Conservation (phyloP, 2,329 filamentous ascomycete species). For the Tetracladium maxilliforme region DNA sequence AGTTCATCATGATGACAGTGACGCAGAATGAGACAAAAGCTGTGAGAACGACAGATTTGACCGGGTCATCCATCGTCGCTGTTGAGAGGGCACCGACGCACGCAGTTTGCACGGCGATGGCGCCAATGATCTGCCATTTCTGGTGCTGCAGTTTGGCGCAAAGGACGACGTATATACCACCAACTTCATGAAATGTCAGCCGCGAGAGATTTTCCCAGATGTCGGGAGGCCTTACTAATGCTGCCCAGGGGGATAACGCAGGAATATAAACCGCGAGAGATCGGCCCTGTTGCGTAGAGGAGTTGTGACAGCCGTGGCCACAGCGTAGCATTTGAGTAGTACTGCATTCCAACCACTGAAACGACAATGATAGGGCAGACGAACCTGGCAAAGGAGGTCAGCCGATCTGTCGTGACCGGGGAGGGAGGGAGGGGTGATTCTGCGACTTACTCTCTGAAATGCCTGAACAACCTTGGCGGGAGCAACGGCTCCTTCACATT, state of each 20-base stretch:
- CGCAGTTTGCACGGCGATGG: constrained; percentile 17
- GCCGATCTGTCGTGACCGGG: no score
- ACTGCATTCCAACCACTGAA: no score
- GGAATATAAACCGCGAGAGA: constrained; percentile 11
- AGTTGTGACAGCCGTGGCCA: constrained; percentile 11
- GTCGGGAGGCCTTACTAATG: no score
- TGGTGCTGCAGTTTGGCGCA: constrained; percentile 17
- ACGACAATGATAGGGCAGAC: no score
- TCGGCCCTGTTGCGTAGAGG: constrained; percentile 9
- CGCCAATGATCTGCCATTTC: constrained; percentile 18
- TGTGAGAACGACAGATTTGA: constrained; percentile 17
- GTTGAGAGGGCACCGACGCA: constrained; percentile 19
- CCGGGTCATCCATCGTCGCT: constrained; percentile 14
- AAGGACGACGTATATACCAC: constrained; percentile 10
- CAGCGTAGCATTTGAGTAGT: constrained; percentile 12
- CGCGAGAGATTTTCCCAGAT: no score
- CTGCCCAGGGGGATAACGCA: constrained; percentile 8
- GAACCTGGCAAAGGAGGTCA: no score
- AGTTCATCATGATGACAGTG: constrained; percentile 16
- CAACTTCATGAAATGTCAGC: constrained; percentile 1
- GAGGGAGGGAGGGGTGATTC: no score
- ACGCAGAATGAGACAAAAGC: constrained; percentile 14
- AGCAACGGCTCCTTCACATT: constrained; percentile 18
- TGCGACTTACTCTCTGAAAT: no score
- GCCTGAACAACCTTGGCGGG: constrained; percentile 18